Evolutionary conservation across 345 rosid species (phyloP).

Genomic region (Syzygium grande): DNA sequence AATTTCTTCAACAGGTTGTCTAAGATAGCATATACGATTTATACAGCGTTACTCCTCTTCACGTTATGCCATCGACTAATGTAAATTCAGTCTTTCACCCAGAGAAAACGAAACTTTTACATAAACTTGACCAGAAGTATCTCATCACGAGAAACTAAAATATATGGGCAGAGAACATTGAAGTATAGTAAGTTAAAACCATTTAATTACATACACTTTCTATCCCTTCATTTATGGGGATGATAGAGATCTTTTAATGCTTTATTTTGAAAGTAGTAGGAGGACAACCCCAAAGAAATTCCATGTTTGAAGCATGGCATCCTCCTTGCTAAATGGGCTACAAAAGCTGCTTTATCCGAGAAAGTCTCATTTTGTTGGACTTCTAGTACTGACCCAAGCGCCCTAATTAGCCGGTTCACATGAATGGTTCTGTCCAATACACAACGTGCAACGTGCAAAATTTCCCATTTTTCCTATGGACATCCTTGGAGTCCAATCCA

Average conservation of each 20-base stretch:
- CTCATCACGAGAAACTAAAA: not conserved
- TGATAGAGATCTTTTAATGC: not conserved
- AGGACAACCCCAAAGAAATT: not conserved
- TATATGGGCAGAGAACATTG: not conserved
- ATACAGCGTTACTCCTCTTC: not conserved
- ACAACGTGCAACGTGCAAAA: no score
- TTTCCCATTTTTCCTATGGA: no score
- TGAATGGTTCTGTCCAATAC: not conserved
- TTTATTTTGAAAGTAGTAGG: not conserved
- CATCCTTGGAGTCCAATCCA: no score
- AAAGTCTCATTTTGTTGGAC: not conserved
- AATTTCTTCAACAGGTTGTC: no score
- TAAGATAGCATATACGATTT: no score
- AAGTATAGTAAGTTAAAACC: not conserved
- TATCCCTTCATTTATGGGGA: no score
- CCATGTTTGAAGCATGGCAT: not conserved
- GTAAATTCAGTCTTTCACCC: not conserved
- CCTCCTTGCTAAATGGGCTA: not conserved
- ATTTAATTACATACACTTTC: not conserved
- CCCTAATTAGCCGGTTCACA: not conserved
- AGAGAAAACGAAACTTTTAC: not conserved
- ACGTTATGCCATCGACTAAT: rapidly evolving
- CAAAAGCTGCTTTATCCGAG: not conserved
- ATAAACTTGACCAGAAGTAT: no score
- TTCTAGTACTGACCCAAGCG: not conserved